Percentiles rank a stretch among this genome's conserved stretches.
Evolutionary conservation across 2,329 filamentous ascomycete species (phyloP).

Genomic region (Monosporascus sp.): DNA sequence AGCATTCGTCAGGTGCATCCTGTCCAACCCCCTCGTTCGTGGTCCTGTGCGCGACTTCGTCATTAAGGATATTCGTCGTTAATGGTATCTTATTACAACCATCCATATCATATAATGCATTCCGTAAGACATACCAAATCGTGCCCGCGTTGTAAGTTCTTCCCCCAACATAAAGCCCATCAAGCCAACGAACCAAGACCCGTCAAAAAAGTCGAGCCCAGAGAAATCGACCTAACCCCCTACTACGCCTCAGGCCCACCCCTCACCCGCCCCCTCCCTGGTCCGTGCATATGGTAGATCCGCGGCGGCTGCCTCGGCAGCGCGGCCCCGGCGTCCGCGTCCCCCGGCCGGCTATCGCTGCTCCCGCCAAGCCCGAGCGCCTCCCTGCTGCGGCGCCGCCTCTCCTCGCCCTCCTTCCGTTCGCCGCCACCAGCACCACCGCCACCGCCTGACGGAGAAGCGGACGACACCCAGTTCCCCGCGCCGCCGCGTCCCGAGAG

Average conservation of each 20-base stretch:
- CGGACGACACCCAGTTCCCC: slow-evolving; percentile 41
- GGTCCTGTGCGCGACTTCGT: too few relatives aligned
- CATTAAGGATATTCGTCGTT: too few relatives aligned
- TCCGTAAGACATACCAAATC: too few relatives aligned
- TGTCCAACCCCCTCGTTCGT: too few relatives aligned
- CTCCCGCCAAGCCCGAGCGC: slow-evolving; percentile 25
- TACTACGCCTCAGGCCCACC: neutral
- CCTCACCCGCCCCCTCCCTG: slow-evolving; percentile 13
- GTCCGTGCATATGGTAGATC: slow-evolving; percentile 21
- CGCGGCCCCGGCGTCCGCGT: slow-evolving; percentile 19
- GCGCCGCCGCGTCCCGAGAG: slow-evolving; percentile 50
- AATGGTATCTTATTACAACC: too few relatives aligned
- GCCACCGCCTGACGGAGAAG: slow-evolving; percentile 8
- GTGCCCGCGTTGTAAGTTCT: too few relatives aligned
- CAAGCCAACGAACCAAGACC: too few relatives aligned
- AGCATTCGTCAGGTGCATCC: neutral
- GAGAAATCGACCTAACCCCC: neutral
- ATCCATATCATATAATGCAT: too few relatives aligned
- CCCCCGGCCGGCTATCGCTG: slow-evolving; percentile 5
- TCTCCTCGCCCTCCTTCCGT: slow-evolving; percentile 10
- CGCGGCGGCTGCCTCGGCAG: slow-evolving; percentile 19
- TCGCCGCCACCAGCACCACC: slow-evolving; percentile 2
- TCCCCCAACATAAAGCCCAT: too few relatives aligned
- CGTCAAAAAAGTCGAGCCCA: too few relatives aligned
- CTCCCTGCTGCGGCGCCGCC: slow-evolving; percentile 19